These are phyloP conservation scores for Pyrenula aspistea DNA, from an alignment of 495 filamentous ascomycete genomes.

Conservation along the genomic window DNA sequence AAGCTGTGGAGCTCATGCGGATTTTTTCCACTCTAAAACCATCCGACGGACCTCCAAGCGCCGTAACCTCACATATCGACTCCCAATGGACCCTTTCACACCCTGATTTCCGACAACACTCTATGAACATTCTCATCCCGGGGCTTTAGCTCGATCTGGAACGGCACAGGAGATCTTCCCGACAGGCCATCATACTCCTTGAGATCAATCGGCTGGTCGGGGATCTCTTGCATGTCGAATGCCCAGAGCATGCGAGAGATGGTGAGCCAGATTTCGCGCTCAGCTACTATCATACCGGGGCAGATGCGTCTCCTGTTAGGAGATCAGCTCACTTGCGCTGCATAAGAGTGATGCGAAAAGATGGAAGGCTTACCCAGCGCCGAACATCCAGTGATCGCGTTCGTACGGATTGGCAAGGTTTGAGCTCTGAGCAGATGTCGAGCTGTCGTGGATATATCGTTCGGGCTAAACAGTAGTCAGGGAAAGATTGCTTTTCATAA, in stretches of 20 bases:
- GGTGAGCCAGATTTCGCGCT: slow-evolving; percentile 30
- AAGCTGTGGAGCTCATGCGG: no score
- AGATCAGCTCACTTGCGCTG: neutral
- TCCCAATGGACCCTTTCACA: slow-evolving; percentile 2
- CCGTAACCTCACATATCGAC: no score
- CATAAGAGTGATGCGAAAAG: neutral
- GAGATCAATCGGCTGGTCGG: neutral
- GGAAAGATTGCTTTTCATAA: no score
- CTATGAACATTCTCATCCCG: slow-evolving; percentile 3
- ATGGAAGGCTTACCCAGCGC: neutral
- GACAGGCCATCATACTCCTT: neutral
- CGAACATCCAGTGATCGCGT: neutral
- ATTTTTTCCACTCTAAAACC: no score
- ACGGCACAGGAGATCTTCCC: neutral
- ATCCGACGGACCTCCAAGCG: no score
- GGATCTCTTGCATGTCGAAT: slow-evolving; percentile 35
- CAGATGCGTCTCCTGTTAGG: slow-evolving; percentile 11
- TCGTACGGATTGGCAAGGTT: neutral
- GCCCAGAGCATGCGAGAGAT: slow-evolving; percentile 45
- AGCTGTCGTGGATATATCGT: slow-evolving; percentile 37
- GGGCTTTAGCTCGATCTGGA: neutral
- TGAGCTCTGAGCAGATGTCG: slow-evolving; percentile 1
- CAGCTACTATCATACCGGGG: slow-evolving; percentile 19
- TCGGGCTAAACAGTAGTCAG: slow-evolving; percentile 14
- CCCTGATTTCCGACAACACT: slow-evolving; percentile 1